Conservation (phyloP, 768 basidiomycete species). For the Trametes maxima region DNA sequence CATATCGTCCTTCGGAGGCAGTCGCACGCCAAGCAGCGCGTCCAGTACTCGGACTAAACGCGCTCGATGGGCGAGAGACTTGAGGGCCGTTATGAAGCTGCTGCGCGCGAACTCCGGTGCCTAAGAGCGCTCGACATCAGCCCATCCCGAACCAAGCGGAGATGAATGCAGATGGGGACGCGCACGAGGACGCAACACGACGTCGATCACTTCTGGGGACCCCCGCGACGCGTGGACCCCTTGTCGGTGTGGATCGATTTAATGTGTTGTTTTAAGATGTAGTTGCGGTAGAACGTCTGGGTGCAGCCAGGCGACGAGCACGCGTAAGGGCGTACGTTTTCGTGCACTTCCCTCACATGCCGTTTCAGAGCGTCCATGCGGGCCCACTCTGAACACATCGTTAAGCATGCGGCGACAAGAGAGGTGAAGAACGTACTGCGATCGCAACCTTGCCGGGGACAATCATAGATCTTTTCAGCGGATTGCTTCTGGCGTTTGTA, state of each 20-base stretch:
- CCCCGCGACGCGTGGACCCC: conserved; percentile 17
- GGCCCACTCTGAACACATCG: not conserved
- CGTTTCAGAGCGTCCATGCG: conserved; percentile 2
- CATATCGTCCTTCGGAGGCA: conserved; percentile 8
- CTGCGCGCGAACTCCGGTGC: conserved; percentile 6
- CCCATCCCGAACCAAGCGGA: not conserved
- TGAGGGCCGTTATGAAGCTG: conserved; percentile 12
- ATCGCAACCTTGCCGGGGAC: not conserved
- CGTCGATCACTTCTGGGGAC: not conserved
- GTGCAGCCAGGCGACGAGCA: not conserved
- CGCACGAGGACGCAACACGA: not conserved
- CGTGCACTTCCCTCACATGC: conserved; percentile 14
- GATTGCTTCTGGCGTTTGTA: not conserved
- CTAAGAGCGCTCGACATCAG: not conserved
- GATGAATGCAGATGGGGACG: not conserved
- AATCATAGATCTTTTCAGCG: not conserved
- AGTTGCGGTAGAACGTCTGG: conserved; percentile 12
- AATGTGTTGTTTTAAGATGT: conserved; percentile 12
- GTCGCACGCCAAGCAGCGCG: conserved; percentile 13
- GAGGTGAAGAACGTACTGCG: not conserved
- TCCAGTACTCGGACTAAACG: conserved; percentile 1
- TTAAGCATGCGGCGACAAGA: not conserved
- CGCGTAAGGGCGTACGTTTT: not conserved
- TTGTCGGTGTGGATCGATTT: conserved; percentile 14
- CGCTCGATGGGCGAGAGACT: conserved; percentile 7